Conservation (phyloP, 805 yeast species). For the Myxozyma kluyveri region DNA sequence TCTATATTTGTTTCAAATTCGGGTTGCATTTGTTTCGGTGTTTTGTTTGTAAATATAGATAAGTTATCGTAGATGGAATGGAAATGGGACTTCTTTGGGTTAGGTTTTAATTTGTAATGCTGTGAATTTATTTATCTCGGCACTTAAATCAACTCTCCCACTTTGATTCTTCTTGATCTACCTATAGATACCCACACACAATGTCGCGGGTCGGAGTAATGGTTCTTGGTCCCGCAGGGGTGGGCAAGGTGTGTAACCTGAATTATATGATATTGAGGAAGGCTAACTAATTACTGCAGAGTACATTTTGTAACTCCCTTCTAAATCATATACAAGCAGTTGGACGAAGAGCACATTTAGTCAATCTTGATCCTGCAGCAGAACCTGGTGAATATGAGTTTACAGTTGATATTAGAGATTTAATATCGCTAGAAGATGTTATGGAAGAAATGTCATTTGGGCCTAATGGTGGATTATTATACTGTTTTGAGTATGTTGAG, state of each 20-base stretch:
- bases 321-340: conserved; percentile 83
- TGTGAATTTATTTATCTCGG: background rate
- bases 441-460: conserved; percentile 93
- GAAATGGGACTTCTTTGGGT: background rate
- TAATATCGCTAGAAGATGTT: conserved; percentile 86
- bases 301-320: conserved; percentile 87
- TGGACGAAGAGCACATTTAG: conserved; percentile 92
- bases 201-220: conserved; percentile 96
- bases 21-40: conserved; percentile 57
- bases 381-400: conserved; percentile 89
- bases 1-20: too few species aligned
- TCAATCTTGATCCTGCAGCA: conserved; percentile 95
- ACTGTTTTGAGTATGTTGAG: conserved; percentile 74
- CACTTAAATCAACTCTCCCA: too few species aligned
- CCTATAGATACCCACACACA: background rate
- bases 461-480: conserved; percentile 90
- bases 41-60: conserved; percentile 64
- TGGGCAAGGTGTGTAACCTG: conserved; percentile 57
- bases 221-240: conserved; percentile 97
- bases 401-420: conserved; percentile 85
- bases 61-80: conserved; percentile 34
- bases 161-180: too few species aligned
- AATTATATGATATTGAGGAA: background rate
- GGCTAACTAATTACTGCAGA: conserved; percentile 34
- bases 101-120: background rate